Percentiles rank a stretch among this genome's conserved stretches.
phyloP scores from a whole-genome alignment of 2,329 filamentous ascomycete genomes.

The Xylariomycetidae sp. region DNA sequence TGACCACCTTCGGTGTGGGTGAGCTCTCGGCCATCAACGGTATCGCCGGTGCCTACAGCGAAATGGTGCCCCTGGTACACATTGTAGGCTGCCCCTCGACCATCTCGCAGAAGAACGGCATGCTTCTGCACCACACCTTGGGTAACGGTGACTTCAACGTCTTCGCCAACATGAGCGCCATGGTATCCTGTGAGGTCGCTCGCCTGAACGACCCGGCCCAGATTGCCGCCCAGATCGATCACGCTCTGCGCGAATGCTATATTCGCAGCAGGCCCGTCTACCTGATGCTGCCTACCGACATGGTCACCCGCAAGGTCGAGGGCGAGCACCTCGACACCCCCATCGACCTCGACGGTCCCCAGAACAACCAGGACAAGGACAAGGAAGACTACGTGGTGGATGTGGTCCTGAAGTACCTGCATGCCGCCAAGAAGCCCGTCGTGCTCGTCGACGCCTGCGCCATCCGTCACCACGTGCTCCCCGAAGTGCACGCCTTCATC shows the following conservation, averaged over 20 bases:
- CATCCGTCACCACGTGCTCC: constrained; percentile 65
- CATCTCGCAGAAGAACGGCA: constrained; percentile 37
- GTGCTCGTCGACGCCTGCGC: constrained; percentile 81
- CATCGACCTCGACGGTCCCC: constrained; percentile 58
- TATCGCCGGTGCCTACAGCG: constrained; percentile 67
- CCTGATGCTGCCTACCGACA: constrained; percentile 75
- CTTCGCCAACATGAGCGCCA: constrained; percentile 70
- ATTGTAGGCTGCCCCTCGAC: constrained; percentile 48
- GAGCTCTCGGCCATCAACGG: constrained; percentile 70
- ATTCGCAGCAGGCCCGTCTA: constrained; percentile 73
- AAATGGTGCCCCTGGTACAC: constrained; percentile 63
- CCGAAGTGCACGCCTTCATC: constrained; percentile 67
- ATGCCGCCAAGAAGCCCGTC: constrained; percentile 66
- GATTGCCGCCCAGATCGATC: constrained; percentile 70
- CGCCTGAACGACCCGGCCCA: constrained; percentile 64
- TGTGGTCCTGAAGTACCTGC: constrained; percentile 66
- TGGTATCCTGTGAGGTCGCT: constrained; percentile 65
- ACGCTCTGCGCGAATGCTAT: constrained; percentile 69
- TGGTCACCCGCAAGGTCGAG: constrained; percentile 70
- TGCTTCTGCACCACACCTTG: constrained; percentile 61
- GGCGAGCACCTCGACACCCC: constrained; percentile 64
- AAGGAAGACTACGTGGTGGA: constrained; percentile 79
- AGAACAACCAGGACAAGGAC: constrained; percentile 62
- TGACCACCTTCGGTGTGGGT: constrained; percentile 73
- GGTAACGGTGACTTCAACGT: constrained; percentile 77